Evolutionary conservation across 176 grass and related monocot species (phyloP), one percentile per base, ranked within the genome.

Genomic region (Zizania latifolia): DNA sequence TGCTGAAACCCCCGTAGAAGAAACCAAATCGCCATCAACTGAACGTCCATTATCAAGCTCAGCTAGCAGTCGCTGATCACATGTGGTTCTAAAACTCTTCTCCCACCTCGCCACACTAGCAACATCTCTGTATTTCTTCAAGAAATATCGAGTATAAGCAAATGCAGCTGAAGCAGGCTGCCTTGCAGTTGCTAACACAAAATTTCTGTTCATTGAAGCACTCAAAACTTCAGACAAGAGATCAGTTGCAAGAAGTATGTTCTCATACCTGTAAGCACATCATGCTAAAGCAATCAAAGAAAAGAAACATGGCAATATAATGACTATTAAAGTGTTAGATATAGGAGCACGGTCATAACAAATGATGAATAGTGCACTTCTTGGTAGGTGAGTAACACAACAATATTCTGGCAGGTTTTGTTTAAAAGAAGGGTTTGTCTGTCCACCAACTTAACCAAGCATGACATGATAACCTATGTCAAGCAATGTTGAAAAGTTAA

Each of bases 71-170:
- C 92, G 86, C 74, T 95, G 92, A 55, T 99, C 96, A 58, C 75
- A 90, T 50, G 89, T 86, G 53, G 69, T 64, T 72, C 92, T 82
- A 65, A 94, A 95, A 62, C 30, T 88, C 60, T 90, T 99, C 58
- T 99, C 96, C 92, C 96, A 99, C 77, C 83, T 95, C 32, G 74
- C 51, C 37, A 99, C 87, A 35, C 83, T 88, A 69, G 85, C 58
- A 36, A 90, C 81, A 36, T 99, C 89, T 77, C 87, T 92, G 55
- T 99, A 94, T 77, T 99, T 99, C 62, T 88, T 99, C 38, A 99
- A 83, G 38, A 99, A 84, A 74, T 90, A 89, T 27, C 87, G 89
- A 43, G 89, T 75, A 88, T 99, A 99, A 55, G 96, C 78, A 82
- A 99, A 90, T 56, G 96, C 56, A 59, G 75, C 10, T 30, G 92